Base-by-base conservation (phyloP, 352 stramenopile genomes). In the Phytophthora melonis region DNA sequence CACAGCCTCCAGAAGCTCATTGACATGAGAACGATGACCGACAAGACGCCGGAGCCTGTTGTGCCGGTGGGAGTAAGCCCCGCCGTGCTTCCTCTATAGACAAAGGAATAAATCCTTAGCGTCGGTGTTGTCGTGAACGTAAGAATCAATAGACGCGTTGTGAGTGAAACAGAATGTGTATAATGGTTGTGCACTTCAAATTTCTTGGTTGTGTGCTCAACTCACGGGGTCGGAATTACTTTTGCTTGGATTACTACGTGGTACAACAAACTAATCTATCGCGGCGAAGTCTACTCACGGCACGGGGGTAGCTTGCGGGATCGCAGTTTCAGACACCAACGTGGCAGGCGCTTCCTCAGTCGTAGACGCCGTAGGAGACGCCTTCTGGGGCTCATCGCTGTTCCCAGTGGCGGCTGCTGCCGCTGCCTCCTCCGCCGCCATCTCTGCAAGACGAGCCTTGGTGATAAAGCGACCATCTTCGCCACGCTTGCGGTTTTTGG, bases 391-490 rank as follows among this genome's bases (percentile, higher is more conserved):
- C 25, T 75, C 72, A 8, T 60, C 43, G 18, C 50, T 57, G 50
- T 63, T 78, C 3, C 53, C 59, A 61, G 25, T n/a, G 18, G 47
- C 53, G 45, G 34, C 50, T 58, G 30, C 54, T 55, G 56, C 41
- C 30, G 63, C 82, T 36, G 74, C 79, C 32, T 90, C 84, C 61
- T 92, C 82, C 45, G 73, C 75, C 45, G 83, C 86, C 87, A 94
- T 94, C 61, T 92, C 82, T 1, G 87, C 87, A 11, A 94, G 81
- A 18, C 84, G 78, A 18, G 80, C 84, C 67, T 93, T 95, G 2
- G 87, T 92, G 60, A 95, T 93, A 67, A 95, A 95, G 14, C 88
- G 88, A 41, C 88, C 88, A 63, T 95, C 88, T 72, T 95, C 88
- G 39, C 88, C 88, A 18, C 88, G 84, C 71, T 93, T 93, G 49